phyloP scores from a whole-genome alignment of 441 rosid genomes.

The Euphorbia neoarborescens region DNA sequence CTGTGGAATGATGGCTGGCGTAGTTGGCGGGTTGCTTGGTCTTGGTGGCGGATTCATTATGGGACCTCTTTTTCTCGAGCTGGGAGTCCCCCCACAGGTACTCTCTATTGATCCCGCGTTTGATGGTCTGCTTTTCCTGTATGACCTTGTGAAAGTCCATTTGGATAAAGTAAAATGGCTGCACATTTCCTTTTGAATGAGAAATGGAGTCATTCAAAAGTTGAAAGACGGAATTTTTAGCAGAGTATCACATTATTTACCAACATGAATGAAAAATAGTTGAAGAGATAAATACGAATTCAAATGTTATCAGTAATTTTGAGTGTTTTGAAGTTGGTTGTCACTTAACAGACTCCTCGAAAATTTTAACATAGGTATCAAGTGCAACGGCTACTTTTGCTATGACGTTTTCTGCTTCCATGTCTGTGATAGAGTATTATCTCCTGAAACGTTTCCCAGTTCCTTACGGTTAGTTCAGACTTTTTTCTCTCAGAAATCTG shows the following conservation, averaged over 20 bases:
- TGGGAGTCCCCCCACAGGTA: conserved; percentile 71
- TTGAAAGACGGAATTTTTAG: neutral
- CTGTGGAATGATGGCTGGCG: conserved; percentile 46
- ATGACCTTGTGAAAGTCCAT: neutral
- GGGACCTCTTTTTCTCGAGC: conserved; percentile 54
- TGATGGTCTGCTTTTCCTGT: neutral
- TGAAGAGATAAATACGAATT: neutral
- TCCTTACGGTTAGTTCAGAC: conserved; percentile 29
- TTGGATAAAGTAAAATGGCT: too few relatives aligned
- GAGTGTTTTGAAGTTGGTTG: too few relatives aligned
- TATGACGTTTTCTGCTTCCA: conserved; percentile 52
- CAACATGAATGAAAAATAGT: neutral
- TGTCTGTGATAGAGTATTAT: conserved; percentile 48
- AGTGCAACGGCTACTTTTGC: conserved; percentile 54
- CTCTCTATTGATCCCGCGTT: neutral
- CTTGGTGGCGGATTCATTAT: conserved; percentile 66
- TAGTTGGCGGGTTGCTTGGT: conserved; percentile 56
- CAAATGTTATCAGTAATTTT: too few relatives aligned
- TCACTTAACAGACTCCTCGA: neutral
- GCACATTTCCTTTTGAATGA: too few relatives aligned
- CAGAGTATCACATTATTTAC: neutral
- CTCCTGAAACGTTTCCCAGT: conserved; percentile 50
- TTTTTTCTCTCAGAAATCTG: neutral
- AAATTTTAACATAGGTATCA: conserved; percentile 31
- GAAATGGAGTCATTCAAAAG: neutral